phyloP scores from a whole-genome alignment of 495 filamentous ascomycete species.

The Penicillium goetzii region DNA sequence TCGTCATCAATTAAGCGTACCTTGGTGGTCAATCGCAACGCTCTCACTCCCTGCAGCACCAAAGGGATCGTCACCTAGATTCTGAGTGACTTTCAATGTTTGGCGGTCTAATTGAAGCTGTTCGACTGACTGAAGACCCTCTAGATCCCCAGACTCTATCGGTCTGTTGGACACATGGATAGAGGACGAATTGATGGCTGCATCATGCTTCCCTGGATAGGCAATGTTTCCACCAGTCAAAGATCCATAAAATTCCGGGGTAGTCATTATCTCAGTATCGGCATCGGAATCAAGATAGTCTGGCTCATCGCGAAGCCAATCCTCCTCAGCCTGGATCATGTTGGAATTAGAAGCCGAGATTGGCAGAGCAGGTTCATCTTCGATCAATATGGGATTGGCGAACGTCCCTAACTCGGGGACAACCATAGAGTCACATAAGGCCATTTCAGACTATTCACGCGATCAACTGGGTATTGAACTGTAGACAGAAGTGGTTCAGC shows the following conservation, averaged over 20 bases:
- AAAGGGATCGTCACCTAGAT: too few species aligned
- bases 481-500: not conserved
- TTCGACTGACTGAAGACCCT: too few species aligned
- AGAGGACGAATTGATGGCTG: too few species aligned
- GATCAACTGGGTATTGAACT: not conserved
- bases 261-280: constrained; percentile 12
- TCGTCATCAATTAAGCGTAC: constrained; percentile 12
- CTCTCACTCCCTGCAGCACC: too few species aligned
- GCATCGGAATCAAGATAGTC: constrained; percentile 13
- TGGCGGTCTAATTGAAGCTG: too few species aligned
- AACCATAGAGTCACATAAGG: constrained; percentile 5
- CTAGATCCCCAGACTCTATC: too few species aligned
- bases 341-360: constrained; percentile 8
- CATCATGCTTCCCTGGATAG: too few species aligned
- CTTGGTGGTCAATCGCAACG: too few species aligned
- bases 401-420: constrained; percentile 10
- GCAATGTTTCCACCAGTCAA: too few species aligned
- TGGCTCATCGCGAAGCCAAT: constrained; percentile 10
- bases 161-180: too few species aligned
- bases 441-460: constrained; percentile 14
- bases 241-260: constrained; percentile 8
- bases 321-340: constrained; percentile 6
- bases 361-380: not conserved
- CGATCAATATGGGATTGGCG: constrained; percentile 7
- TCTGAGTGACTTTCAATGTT: too few species aligned